Evolutionary conservation across 2,329 filamentous ascomycete genomes (phyloP), one percentile per base, ranked within the genome.

Genomic region (Aureobasidium subglaciale): DNA sequence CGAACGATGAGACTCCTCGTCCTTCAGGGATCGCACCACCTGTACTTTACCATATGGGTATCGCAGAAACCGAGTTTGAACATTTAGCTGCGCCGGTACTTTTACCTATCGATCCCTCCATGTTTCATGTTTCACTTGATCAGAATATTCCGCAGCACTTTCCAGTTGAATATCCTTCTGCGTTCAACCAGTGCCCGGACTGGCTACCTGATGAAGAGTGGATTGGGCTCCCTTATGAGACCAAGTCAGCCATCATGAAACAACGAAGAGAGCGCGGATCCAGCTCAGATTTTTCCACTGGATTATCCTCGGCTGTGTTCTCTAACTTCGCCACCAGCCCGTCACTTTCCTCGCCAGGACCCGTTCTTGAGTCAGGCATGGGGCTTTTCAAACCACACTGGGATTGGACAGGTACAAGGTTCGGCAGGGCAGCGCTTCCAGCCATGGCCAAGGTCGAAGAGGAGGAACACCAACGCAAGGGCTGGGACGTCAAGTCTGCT

Each of bases 401-500:
- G 16, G 32, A 45, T 30, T 45, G 32, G 38, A 22, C 38, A 15
- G 42, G 42, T 6, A 20, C 29, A 6, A 52, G 37, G 15, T 38
- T 59, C 18, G 55, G 58, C 7, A 38, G 55, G 18, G 50, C 37
- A 27, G 35, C 56, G 8, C 43, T 53, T 25, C 58, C 49, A n/a
- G 35, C 18, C 8, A 35, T 48, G 34, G 11, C 27, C 4, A 22
- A 37, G 5, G 1, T 16, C 5, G 22, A 20, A 16, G 30, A 35
- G 16, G 32, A 48, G 7, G 29, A 15, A n/a, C 18, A 22, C 18
- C 18, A 49, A 13, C 38, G 50, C 43, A 48, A 52, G 30, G 56
- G 58, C 11, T 60, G 58, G 58, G 52, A 49, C 5, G 56, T 60
- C 30, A 53, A 55, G 16, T 60, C 58, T n/a, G 53, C 58, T n/a